Percentiles rank a stretch among this genome's conserved stretches.
phyloP scores from a whole-genome alignment of 305 asterid species.

The Fraxinus paxiana region DNA sequence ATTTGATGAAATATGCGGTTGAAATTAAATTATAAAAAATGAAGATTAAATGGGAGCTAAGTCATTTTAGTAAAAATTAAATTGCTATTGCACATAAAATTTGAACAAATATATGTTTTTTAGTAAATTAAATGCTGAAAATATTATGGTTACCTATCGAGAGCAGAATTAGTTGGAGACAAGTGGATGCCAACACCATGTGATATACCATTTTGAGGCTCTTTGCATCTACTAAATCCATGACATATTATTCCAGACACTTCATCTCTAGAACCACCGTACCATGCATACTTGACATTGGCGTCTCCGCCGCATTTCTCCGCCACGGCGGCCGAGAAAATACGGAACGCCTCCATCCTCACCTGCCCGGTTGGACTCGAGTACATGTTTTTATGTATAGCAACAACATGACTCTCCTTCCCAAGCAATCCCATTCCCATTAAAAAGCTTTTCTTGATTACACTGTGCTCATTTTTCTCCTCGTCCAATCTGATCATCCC shows the following conservation, averaged over 20 bases:
- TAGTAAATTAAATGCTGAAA: neutral
- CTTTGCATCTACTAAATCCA: conserved; percentile 35
- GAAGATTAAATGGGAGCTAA: neutral
- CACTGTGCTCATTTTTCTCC: conserved; percentile 5
- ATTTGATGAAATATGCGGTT: too few species aligned
- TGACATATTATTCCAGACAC: conserved; percentile 26
- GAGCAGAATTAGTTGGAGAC: conserved; percentile 30
- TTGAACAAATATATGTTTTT: neutral
- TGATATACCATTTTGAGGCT: conserved; percentile 9
- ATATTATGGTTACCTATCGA: conserved; percentile 30
- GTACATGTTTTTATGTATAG: conserved; percentile 30
- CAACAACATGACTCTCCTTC: conserved; percentile 27
- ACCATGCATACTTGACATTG: conserved; percentile 45
- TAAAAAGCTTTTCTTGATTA: conserved; percentile 21
- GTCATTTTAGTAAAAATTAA: neutral
- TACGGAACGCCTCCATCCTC: conserved; percentile 27
- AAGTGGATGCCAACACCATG: conserved; percentile 38
- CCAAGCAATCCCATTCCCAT: conserved; percentile 25
- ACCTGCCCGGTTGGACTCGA: conserved; percentile 29
- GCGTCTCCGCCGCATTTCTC: conserved; percentile 46
- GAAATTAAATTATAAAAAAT: too few species aligned
- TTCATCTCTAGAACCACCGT: conserved; percentile 41
- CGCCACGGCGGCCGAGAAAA: conserved; percentile 36
- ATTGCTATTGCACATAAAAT: neutral
- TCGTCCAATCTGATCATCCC: conserved; percentile 39